phyloP scores from a whole-genome alignment of 2,329 filamentous ascomycete species.

The Drechmeria coniospora region DNA sequence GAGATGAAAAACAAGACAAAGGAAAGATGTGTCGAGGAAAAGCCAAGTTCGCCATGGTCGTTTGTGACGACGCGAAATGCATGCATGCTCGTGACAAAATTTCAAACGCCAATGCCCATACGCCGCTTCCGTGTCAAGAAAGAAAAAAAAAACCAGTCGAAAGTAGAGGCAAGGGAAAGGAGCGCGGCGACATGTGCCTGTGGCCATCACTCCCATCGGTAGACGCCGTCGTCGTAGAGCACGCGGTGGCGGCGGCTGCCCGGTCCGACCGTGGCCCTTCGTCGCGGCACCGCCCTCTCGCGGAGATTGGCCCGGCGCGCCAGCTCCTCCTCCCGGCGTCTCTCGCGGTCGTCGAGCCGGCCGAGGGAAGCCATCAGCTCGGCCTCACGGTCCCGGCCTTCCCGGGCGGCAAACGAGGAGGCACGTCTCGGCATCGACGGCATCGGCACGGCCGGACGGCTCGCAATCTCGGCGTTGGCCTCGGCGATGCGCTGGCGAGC shows the following conservation, averaged over 20 bases:
- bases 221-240: constrained; percentile 22
- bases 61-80: too few relatives aligned
- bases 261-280: constrained; percentile 20
- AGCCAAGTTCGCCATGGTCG: too few relatives aligned
- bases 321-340: constrained; percentile 19
- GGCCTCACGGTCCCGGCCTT: constrained; percentile 8
- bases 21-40: too few relatives aligned
- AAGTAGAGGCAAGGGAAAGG: too few relatives aligned
- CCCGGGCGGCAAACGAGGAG: constrained; percentile 8
- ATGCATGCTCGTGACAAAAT: too few relatives aligned
- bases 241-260: constrained; percentile 20
- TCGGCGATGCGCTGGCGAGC: constrained; percentile 20
- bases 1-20: too few relatives aligned
- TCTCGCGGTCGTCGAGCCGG: constrained; percentile 15
- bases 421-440: constrained; percentile 9
- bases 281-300: constrained; percentile 24
- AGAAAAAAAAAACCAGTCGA: too few relatives aligned
- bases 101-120: too few relatives aligned
- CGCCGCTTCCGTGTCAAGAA: too few relatives aligned
- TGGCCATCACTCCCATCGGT: constrained; percentile 26
- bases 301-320: constrained; percentile 22
- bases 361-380: constrained; percentile 20
- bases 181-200: too few relatives aligned
- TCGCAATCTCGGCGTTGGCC: constrained; percentile 27
- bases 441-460: constrained; percentile 17